phyloP scores from a whole-genome alignment of 257 asterid genomes.

The Echium plantagineum region DNA sequence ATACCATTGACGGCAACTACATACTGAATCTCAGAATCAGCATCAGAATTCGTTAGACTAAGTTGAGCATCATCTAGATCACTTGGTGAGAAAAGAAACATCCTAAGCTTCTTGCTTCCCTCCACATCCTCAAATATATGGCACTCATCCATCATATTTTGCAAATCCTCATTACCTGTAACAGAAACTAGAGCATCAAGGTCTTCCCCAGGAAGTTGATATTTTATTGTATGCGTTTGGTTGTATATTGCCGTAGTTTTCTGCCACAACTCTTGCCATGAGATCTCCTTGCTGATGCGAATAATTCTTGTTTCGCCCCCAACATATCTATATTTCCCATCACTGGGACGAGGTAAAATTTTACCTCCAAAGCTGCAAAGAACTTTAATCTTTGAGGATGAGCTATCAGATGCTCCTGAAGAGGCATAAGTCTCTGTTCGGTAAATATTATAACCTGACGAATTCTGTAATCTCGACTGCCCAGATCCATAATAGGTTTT shows the following conservation, averaged over 20 bases:
- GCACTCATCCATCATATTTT: slow-evolving; percentile 94
- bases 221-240: slow-evolving; percentile 49
- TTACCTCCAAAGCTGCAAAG: slow-evolving; percentile 93
- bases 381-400: slow-evolving; percentile 45
- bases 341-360: slow-evolving; percentile 85
- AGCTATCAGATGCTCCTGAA: slow-evolving; percentile 47
- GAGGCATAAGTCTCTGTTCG: slow-evolving; percentile 28
- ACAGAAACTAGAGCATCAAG: slow-evolving; percentile 88
- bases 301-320: slow-evolving; percentile 94
- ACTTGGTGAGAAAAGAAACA: slow-evolving; percentile 58
- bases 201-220: slow-evolving; percentile 96
- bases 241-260: slow-evolving; percentile 45
- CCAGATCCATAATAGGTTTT: slow-evolving; percentile 26
- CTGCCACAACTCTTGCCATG: slow-evolving; percentile 60
- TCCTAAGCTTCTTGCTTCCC: slow-evolving; percentile 52
- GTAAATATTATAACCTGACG: slow-evolving; percentile 32
- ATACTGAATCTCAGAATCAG: slow-evolving; percentile 64
- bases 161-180: slow-evolving; percentile 72
- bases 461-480: slow-evolving; percentile 23
- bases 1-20: slow-evolving; percentile 75
- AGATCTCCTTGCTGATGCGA: slow-evolving; percentile 54
- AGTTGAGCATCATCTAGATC: slow-evolving; percentile 66
- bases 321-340: slow-evolving; percentile 83
- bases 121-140: slow-evolving; percentile 41
- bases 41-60: slow-evolving; percentile 39